These are phyloP conservation scores for Stentor roeselii DNA, from an alignment of 73 alveolate genomes.

Conservation along the genomic window DNA sequence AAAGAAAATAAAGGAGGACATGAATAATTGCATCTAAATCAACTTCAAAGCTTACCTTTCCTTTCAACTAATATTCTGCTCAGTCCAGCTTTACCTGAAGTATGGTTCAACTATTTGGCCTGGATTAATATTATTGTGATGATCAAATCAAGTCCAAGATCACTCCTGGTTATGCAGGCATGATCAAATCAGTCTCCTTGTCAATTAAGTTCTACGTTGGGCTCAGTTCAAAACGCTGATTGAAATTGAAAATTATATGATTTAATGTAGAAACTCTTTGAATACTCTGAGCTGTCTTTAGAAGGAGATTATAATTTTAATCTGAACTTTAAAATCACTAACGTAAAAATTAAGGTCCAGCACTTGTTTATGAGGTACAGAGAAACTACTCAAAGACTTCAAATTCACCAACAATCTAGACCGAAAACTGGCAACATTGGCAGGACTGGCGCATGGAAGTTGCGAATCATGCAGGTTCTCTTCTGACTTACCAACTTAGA, in stretches of 20 bases:
- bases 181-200: neutral
- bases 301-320: neutral
- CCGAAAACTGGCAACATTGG: conserved; percentile 83
- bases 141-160: neutral
- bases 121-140: neutral
- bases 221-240: neutral
- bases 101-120: neutral
- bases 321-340: neutral
- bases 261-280: neutral
- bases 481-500: neutral
- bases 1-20: neutral
- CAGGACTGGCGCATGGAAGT: conserved; percentile 87
- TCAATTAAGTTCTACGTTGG: neutral
- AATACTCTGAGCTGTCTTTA: neutral
- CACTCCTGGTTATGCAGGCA: neutral
- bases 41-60: neutral
- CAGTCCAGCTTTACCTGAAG: neutral
- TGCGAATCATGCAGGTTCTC: conserved; percentile 47
- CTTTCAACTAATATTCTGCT: neutral
- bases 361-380: conserved; percentile 47
- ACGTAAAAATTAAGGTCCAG: neutral
- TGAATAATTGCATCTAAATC: neutral
- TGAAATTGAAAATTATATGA: neutral
- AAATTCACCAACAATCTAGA: conserved; percentile 56
- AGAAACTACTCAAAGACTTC: conserved; percentile 58